Base-by-base conservation (phyloP, 78 protist species). In the Dictyostelium purpureum region DNA sequence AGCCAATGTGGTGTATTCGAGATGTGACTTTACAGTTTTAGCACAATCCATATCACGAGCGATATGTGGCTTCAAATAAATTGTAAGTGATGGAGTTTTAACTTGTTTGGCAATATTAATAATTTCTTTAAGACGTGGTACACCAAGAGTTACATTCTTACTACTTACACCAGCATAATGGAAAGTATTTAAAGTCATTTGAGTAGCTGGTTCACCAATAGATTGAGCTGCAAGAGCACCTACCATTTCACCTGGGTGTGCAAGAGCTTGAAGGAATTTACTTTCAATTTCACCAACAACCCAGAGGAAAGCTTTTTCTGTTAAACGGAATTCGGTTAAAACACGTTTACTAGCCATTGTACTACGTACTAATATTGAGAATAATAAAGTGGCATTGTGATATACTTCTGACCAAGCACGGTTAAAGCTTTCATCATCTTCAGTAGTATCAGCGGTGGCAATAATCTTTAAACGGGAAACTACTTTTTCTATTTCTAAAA, bases 151-250 rank as follows among this genome's bases (percentile, higher is more conserved):
- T 54, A 99, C 99, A 77, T 95, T 99, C 98, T 99, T 99, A 40
- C 98, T 57, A 1, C 98, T 88, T 65, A 99, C 98, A 66, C 99
- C 99, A 42, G 99, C 99, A 63, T 79, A 96, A 90, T 99, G 99
- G 98, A 99, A 99, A 28, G 99, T 99, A 97, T 99, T 99, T 76
- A 99, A 96, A 4, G 99, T 99, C 99, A 99, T 99, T 94, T 99
- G 99, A 35, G 99, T 99, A 26, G 99, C 99, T 16, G 99, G 99
- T 96, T 99, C 99, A n/a, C 99, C 99, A 28, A 99, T 96, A 2
- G 98, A 95, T 96, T 99, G 99, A 21, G 99, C 99, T 0, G 99
- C 99, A 14, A 99, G 79, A 26, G 98, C 97, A 73, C 99, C 99
- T 35, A 87, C 94, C 97, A 75, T 79, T 74, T 99, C 99, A 61